Evolutionary conservation across 2,329 filamentous ascomycete species (phyloP), one percentile per base, ranked within the genome.

Genomic region (Fusarium paranaense): DNA sequence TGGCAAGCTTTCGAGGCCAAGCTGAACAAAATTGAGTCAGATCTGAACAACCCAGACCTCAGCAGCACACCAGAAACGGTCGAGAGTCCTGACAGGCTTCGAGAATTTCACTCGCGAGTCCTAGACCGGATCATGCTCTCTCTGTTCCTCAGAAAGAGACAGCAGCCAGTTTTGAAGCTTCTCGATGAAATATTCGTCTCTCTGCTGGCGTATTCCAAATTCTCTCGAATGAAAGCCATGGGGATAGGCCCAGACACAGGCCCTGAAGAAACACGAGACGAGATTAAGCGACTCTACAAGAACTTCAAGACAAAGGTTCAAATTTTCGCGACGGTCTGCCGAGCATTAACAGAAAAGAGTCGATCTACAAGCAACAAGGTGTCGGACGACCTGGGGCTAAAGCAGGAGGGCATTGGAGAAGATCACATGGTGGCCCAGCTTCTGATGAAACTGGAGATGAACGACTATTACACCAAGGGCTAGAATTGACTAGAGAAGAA

Each of bases 41-140:
- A 86, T 20, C 83, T 96, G 0, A 82, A 84, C 16, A 82, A 79
- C 1, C 85, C 86, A 1, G 85, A 78, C 1, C 84, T 85, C 2
- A 86, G 60, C 25, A 66, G 60, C 16, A 66, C 63, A 86, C 61
- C 74, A 60, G 75, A 79, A 13, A 76, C 79, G 4, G 64, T 77
- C 0, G 78, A 79, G 73, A 93, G 94, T 16, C 88, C 95, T 0
- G 90, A 92, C 42, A 86, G 89, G 47, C 83, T 97, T 14, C 87
- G 92, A 25, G 88, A 90, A 50, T 89, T 91, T 27, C 95, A 97
- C 75, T 92, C 95, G 70, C 86, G 89, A 37, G 89, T 92, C 9
- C 86, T 98, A 2, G 93, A 97, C 79, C 87, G 90, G 60, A 95
- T 97, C 56, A 89, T 95, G 84, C 90, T 91, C 70, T 90, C 90